Conservation (phyloP, 176 grass and related monocot species). For the barley (Hordeum vulgare) region MorexV3_pseudomolecules_assembly NC_058522.1:587602265-587602764, state of each 20-base stretch:
- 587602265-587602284: background rate
- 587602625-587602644: conserved; percentile 78
- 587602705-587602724: conserved; percentile 53
- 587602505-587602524: background rate
- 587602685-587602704: conserved; percentile 64
- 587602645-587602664: conserved; percentile 61
- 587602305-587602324: background rate
- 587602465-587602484: background rate
- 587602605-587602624: conserved; percentile 75
- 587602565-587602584: conserved; percentile 85
- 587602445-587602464: conserved; percentile 10
- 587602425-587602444: background rate
- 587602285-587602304: too few relatives aligned
- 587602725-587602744: conserved; percentile 40
- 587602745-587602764: conserved; percentile 59
- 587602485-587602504: background rate
- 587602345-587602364: background rate
- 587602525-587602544: background rate
- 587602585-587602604: conserved; percentile 73
- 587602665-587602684: conserved; percentile 54
- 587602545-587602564: conserved; percentile 91
- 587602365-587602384: background rate
- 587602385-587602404: background rate
- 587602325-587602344: background rate
- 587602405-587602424: background rate